Conservation (phyloP, 495 filamentous ascomycete species). For the Penicillium angulare region DNA sequence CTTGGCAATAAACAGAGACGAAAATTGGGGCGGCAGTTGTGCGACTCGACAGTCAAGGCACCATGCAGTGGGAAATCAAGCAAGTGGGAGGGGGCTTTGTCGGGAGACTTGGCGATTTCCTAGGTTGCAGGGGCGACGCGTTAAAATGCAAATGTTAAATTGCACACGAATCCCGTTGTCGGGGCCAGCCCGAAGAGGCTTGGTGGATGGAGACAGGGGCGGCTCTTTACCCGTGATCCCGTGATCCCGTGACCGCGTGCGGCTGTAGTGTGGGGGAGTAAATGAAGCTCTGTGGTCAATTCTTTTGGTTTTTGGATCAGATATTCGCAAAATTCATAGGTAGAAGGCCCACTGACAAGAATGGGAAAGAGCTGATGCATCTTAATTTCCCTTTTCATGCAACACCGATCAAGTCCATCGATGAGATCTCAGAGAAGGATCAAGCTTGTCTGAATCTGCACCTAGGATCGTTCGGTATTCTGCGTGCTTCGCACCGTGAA, state of each 20-base stretch:
- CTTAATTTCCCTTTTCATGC: slow-evolving; percentile 34
- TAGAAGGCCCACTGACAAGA: no score
- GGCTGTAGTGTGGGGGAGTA: no score
- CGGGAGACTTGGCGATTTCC: no score
- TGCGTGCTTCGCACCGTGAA: slow-evolving; percentile 30
- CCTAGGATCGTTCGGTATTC: slow-evolving; percentile 24
- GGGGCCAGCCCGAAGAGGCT: background rate
- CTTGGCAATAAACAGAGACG: no score
- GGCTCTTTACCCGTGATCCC: background rate
- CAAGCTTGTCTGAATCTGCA: slow-evolving; percentile 24
- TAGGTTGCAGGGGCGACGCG: background rate
- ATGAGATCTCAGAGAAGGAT: slow-evolving; percentile 31
- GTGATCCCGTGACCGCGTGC: no score
- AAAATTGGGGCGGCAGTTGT: no score
- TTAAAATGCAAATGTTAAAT: background rate
- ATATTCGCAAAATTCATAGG: no score
- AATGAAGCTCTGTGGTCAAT: no score
- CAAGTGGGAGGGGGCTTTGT: no score
- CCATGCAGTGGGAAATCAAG: background rate
- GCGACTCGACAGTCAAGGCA: no score
- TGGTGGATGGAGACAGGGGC: background rate
- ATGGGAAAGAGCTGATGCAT: slow-evolving; percentile 31
- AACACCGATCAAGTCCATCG: slow-evolving; percentile 26
- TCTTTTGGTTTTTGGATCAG: no score
- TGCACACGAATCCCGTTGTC: background rate